Percentiles rank a stretch among this genome's conserved stretches.
Evolutionary conservation across 768 basidiomycete species (phyloP).

Genomic region (Lactarius quietus): DNA sequence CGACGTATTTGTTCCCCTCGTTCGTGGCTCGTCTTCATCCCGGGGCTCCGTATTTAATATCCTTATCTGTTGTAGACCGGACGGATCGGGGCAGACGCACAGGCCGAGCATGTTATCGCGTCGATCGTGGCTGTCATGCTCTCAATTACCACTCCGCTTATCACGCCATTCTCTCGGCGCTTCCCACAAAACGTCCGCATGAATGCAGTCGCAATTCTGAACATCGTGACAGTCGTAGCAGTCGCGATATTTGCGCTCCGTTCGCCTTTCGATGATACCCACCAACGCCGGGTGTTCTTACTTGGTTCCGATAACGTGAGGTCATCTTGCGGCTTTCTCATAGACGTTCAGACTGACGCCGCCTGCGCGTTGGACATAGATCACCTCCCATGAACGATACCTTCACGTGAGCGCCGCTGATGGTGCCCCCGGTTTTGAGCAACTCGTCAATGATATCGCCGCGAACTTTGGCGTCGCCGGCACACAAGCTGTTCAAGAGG

Average conservation of each 20-base stretch:
- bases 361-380: constrained; percentile 40
- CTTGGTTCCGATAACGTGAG: constrained; percentile 84
- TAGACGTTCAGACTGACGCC: constrained; percentile 8
- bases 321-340: neutral
- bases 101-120: constrained; percentile 86
- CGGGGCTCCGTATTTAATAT: neutral
- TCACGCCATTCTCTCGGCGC: constrained; percentile 70
- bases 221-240: constrained; percentile 43
- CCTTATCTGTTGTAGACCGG: constrained; percentile 55
- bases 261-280: constrained; percentile 73
- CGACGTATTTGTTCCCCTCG: constrained; percentile 89
- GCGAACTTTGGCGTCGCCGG: constrained; percentile 51
- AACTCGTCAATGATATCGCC: constrained; percentile 60
- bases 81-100: constrained; percentile 75
- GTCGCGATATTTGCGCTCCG: constrained; percentile 61
- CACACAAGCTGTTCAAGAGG: constrained; percentile 41
- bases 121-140: constrained; percentile 61
- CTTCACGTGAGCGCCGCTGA: constrained; percentile 83
- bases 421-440: constrained; percentile 69
- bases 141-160: constrained; percentile 55
- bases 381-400: constrained; percentile 66
- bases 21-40: constrained; percentile 34
- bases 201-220: constrained; percentile 42
- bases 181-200: constrained; percentile 46
- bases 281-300: constrained; percentile 84